Evolutionary conservation across 2,329 filamentous ascomycete species (phyloP).

Genomic region (Rhexocercosporidium sp.): DNA sequence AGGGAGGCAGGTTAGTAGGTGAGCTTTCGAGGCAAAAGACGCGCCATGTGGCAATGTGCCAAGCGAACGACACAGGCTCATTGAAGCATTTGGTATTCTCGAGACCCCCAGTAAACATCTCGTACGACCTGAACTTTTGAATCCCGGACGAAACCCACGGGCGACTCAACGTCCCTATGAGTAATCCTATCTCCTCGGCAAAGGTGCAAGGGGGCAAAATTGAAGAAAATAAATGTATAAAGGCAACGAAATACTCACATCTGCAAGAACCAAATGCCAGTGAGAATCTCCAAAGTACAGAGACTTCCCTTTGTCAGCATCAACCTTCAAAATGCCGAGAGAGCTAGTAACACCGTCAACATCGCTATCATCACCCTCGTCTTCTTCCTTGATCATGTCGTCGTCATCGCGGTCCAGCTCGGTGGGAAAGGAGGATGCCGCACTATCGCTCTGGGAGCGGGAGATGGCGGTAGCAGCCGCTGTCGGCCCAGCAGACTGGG

Average conservation of each 20-base stretch:
- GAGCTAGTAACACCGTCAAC: constrained; percentile 74
- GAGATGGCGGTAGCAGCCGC: constrained; percentile 53
- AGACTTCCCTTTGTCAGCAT: constrained; percentile 74
- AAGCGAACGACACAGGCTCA: background rate
- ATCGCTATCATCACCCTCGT: constrained; percentile 67
- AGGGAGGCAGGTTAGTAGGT: constrained; percentile 20
- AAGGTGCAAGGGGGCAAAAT: background rate
- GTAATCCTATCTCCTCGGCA: background rate
- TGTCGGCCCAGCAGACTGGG: constrained; percentile 65
- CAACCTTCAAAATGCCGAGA: constrained; percentile 82
- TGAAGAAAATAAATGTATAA: constrained; percentile 6
- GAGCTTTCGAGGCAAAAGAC: background rate
- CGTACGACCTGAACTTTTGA: background rate
- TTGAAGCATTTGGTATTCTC: background rate
- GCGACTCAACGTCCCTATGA: background rate
- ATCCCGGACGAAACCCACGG: background rate
- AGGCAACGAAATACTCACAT: constrained; percentile 51
- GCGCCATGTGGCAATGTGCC: background rate
- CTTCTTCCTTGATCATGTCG: constrained; percentile 61
- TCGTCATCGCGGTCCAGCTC: constrained; percentile 62
- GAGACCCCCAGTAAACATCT: background rate
- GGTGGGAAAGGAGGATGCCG: constrained; percentile 34
- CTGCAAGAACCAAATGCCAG: constrained; percentile 79
- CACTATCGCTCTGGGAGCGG: constrained; percentile 45
- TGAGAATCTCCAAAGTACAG: constrained; percentile 83